Conservation (phyloP, 2,329 filamentous ascomycete genomes). For the Pseudopyricularia cyperi region DNA sequence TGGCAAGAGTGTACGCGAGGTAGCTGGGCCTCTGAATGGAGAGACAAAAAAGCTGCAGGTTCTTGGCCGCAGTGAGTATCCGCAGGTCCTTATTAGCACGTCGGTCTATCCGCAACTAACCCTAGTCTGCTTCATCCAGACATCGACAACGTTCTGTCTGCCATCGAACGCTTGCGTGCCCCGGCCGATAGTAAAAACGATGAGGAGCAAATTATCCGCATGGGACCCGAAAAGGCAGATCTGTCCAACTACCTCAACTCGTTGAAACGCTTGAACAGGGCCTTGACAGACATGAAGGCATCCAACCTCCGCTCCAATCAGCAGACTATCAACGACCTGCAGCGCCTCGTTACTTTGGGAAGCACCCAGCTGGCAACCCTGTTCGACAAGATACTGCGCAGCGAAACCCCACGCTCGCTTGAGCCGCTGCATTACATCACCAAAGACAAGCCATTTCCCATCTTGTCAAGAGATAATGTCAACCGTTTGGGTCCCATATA, state of each 20-base stretch:
- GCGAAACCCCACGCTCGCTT: conserved; percentile 65
- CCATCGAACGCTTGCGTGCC: conserved; percentile 78
- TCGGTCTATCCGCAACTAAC: neutral
- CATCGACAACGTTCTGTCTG: conserved; percentile 71
- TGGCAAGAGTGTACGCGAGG: conserved; percentile 81
- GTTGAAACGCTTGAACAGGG: conserved; percentile 75
- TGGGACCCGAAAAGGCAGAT: conserved; percentile 72
- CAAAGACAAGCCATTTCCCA: conserved; percentile 75
- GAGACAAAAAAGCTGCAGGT: conserved; percentile 83
- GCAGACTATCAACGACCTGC: conserved; percentile 71
- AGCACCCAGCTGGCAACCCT: conserved; percentile 73
- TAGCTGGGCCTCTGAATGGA: conserved; percentile 81
- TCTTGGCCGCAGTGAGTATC: conserved; percentile 59
- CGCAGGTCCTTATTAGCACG: neutral
- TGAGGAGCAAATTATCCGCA: conserved; percentile 82
- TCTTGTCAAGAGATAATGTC: conserved; percentile 62
- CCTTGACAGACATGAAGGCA: conserved; percentile 70
- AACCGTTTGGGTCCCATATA: conserved; percentile 70
- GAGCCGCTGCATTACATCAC: conserved; percentile 90
- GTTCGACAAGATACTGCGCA: conserved; percentile 63
- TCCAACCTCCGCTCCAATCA: conserved; percentile 92
- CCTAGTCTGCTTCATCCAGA: conserved; percentile 35
- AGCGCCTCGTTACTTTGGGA: conserved; percentile 62
- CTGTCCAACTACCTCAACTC: conserved; percentile 78
- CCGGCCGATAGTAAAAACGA: conserved; percentile 86